Evolutionary conservation across 768 basidiomycete species (phyloP).

Genomic region (Agaricus sinodeliciosus): DNA sequence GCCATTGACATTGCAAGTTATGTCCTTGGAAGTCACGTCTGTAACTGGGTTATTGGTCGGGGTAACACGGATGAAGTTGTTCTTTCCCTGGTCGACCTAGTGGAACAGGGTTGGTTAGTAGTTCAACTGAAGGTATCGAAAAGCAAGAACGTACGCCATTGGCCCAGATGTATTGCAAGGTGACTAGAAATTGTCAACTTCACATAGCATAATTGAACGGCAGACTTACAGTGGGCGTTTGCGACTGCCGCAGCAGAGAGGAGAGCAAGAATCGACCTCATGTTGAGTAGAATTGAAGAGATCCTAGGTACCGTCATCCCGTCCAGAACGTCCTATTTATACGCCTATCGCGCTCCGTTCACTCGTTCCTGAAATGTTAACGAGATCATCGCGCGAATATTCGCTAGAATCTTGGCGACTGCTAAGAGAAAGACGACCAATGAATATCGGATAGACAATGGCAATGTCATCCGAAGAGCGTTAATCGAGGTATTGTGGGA

Average conservation of each 20-base stretch:
- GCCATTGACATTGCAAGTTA: slow-evolving; percentile 48
- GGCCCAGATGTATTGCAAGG: slow-evolving; percentile 46
- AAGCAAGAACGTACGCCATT: slow-evolving; percentile 30
- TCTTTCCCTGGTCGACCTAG: slow-evolving; percentile 39
- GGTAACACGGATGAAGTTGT: slow-evolving; percentile 38
- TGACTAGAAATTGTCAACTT: slow-evolving; percentile 18
- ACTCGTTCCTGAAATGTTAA: background rate
- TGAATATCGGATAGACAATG: background rate
- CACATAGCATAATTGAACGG: background rate
- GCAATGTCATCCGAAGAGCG: background rate
- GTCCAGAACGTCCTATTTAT: background rate
- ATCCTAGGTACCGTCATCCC: background rate
- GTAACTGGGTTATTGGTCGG: slow-evolving; percentile 52
- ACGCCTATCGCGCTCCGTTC: background rate
- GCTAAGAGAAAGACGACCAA: background rate
- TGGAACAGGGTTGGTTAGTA: background rate
- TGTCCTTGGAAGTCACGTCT: slow-evolving; percentile 45
- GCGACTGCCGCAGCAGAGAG: slow-evolving; percentile 30
- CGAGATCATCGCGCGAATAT: background rate
- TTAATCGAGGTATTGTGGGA: background rate
- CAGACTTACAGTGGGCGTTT: slow-evolving; percentile 27
- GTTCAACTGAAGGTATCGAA: background rate
- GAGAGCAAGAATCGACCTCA: slow-evolving; percentile 29
- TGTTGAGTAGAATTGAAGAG: slow-evolving; percentile 15
- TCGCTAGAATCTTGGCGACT: slow-evolving; percentile 4